Evolutionary conservation across 176 grass and related monocot species (phyloP), one percentile per base, ranked within the genome.

Genomic region (Eragrostis curvula): DNA sequence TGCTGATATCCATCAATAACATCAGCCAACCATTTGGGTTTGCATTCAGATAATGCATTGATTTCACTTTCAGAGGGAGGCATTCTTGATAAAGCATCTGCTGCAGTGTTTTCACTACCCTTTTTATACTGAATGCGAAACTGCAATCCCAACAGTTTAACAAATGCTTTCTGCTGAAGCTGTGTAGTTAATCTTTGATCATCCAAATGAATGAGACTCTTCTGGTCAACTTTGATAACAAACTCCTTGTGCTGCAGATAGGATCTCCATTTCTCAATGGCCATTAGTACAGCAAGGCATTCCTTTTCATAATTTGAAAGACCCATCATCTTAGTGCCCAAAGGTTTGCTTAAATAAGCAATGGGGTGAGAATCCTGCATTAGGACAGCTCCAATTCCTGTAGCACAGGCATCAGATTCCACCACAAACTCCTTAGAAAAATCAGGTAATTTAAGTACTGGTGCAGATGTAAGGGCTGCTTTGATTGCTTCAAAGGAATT

Each of bases 281-380:
- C 47, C 1, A 40, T 3, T 0, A 81, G 0, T 1, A 81, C 8
- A 1, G 62, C 80, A 1, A 73, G 6, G 0, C 69, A 29, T 5
- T 82, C 68, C 5, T 69, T 81, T 17, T 71, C 65, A 17, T 81
- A 81, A 0, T 45, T 57, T 0, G 47, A 56, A 0, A 81, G 1
- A 0, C 9, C 0, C 2, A 23, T 5, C 8, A 12, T 28, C 0
- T 0, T 43, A 0, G 2, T 0, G 0, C 23, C 18, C 8, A 81
- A 28, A 0, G 45, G 3, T 16, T 81, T 71, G 1, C 65, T 81
- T 0, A 81, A 1, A 16, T 44, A 67, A 0, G 40, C 59, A 0
- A 68, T 28, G 0, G 41, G 12, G 1, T 27, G 18, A 0, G 1
- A 20, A 2, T 12, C 48, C 17, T 71, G 79, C 63, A 81, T 81